Evolutionary conservation across 192 early-diverging fungal genomes (phyloP).

Genomic region (Coemansia sp.): DNA sequence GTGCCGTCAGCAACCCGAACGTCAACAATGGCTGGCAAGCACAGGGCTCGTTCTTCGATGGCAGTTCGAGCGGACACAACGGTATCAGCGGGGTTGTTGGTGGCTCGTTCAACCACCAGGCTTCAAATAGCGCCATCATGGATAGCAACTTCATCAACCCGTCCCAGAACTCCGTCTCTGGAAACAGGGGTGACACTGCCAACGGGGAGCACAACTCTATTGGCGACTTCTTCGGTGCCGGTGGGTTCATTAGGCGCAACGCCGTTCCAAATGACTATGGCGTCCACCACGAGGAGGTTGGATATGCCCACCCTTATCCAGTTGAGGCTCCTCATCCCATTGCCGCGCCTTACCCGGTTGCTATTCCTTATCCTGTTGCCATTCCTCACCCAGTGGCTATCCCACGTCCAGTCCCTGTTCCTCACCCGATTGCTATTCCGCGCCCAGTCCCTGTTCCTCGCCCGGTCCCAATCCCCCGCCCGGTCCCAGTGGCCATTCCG

Average conservation of each 20-base stretch:
- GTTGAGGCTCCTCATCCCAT: not conserved
- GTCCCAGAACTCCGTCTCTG: slow-evolving; percentile 16
- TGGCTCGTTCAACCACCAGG: slow-evolving; percentile 25
- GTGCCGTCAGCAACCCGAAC: slow-evolving; percentile 37
- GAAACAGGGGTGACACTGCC: slow-evolving; percentile 40
- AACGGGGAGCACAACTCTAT: slow-evolving; percentile 44
- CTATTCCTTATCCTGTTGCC: slow-evolving; percentile 1
- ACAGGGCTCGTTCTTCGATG: slow-evolving; percentile 27
- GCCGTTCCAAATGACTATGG: slow-evolving; percentile 42
- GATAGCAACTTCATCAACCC: slow-evolving; percentile 47
- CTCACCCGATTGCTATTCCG: slow-evolving; percentile 7
- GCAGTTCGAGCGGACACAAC: slow-evolving; percentile 32
- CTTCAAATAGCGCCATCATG: slow-evolving; percentile 28
- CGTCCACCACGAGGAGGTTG: slow-evolving; percentile 11
- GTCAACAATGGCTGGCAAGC: slow-evolving; percentile 45
- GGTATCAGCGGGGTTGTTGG: slow-evolving; percentile 17
- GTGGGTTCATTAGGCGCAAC: slow-evolving; percentile 22
- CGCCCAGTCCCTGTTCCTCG: slow-evolving; percentile 19
- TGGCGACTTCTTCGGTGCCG: slow-evolving; percentile 14
- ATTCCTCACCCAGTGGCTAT: not conserved
- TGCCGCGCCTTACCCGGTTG: not conserved
- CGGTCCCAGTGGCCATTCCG: too few relatives aligned
- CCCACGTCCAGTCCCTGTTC: not conserved
- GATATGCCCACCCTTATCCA: not conserved
- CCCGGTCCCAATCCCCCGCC: slow-evolving; percentile 7